Evolutionary conservation across 345 rosid species (phyloP).

Genomic region (Sisymbrium irio): DNA sequence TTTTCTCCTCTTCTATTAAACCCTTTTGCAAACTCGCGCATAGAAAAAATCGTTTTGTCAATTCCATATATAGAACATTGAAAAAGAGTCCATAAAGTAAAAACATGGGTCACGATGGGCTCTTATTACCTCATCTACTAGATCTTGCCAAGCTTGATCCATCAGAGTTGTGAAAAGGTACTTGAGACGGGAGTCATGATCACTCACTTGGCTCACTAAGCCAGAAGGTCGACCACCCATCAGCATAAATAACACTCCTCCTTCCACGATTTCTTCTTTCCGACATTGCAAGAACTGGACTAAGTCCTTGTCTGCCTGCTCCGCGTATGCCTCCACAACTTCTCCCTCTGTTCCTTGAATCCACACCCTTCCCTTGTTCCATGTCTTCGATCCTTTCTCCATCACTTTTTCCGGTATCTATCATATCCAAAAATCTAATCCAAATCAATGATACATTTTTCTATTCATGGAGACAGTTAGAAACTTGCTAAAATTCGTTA

Average conservation of each 20-base stretch:
- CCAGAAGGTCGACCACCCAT: slow-evolving; percentile 52
- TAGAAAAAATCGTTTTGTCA: background rate
- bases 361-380: slow-evolving; percentile 58
- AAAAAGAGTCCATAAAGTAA: background rate
- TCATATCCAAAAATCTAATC: background rate
- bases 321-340: slow-evolving; percentile 48
- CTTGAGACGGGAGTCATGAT: slow-evolving; percentile 40
- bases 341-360: slow-evolving; percentile 46
- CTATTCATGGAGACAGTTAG: background rate
- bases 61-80: background rate
- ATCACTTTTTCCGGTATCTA: slow-evolving; percentile 48
- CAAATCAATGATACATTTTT: background rate
- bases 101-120: background rate
- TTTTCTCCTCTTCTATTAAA: slow-evolving; percentile 46
- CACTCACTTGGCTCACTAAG: slow-evolving; percentile 37
- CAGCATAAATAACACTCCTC: slow-evolving; percentile 51
- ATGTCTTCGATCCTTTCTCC: slow-evolving; percentile 44
- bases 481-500: background rate
- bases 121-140: slow-evolving; percentile 44
- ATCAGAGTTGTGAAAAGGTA: slow-evolving; percentile 46
- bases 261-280: slow-evolving; percentile 46
- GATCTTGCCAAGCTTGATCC: slow-evolving; percentile 60
- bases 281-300: slow-evolving; percentile 48
- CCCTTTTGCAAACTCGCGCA: slow-evolving; percentile 32
- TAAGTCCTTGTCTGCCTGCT: slow-evolving; percentile 49